Base-by-base conservation (phyloP, 2,329 filamentous ascomycete genomes). In the Phialemonium atrogriseum region DNA sequence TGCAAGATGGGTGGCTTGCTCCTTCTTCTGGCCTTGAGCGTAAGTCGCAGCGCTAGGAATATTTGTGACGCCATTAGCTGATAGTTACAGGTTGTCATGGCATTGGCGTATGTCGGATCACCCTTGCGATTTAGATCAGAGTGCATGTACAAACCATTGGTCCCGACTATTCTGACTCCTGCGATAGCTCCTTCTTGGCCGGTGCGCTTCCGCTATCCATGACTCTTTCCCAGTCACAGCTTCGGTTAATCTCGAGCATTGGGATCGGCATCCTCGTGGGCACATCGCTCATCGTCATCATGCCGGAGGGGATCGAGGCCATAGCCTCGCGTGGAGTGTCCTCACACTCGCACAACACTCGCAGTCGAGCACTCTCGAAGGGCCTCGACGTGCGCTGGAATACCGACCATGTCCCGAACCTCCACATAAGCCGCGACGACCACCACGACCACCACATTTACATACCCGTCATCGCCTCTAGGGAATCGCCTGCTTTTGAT, bases 211-310 rank as follows among this genome's bases (percentile, higher is more conserved):
- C 91, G 22, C 69, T 98, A 30, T 88, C 86, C 36, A 84, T 98
- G 66, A 76, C 80, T 35, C 72, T 98, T 16, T 89, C 88, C 18
- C 78, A 83, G 38, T 84, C 86, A 25, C 86, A 94, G 56, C 66
- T 96, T 35, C 81, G 89, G 51, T 66, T 94, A 30, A 84, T 96
- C 52, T 93, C 89, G 14, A 88, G 87, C 35, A 75, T 96, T 53
- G 91, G 91, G 32, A 86, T 94, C 56, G 91, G 91, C 26, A 83
- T 98, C 31, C 68, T 98, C 7, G 88, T 98, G 11, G 91, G 91
- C 21, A 96, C 91, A 17, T 89, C 89, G 2, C 71, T 98, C 42
- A 89, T 96, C 42, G 87, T 98, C 19, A 96, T 98, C 51, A 94
- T 98, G 48, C 91, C 91, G 1, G 91, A 98, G 58, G 91, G 91